These are phyloP conservation scores for Mycena polygramma DNA, from an alignment of 768 basidiomycete species.

Conservation along the genomic window DNA sequence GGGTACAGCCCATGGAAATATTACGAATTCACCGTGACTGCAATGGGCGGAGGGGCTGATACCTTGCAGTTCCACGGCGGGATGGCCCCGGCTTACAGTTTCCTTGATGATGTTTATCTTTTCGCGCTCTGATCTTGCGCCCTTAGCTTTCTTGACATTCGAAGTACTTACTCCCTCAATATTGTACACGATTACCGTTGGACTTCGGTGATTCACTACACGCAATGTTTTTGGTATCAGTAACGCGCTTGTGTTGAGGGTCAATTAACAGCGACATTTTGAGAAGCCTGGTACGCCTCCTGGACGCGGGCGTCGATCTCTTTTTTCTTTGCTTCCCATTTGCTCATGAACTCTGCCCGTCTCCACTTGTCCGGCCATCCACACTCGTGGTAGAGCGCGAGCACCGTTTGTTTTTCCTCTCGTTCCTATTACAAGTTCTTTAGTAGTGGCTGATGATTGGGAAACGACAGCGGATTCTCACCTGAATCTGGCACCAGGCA, in stretches of 20 bases:
- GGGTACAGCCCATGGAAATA: conserved; percentile 32
- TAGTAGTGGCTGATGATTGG: background rate
- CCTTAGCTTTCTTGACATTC: conserved; percentile 23
- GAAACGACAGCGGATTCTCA: background rate
- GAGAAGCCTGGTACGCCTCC: background rate
- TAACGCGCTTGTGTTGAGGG: too few species aligned
- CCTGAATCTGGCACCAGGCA: background rate
- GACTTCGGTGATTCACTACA: too few species aligned
- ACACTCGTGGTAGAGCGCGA: conserved; percentile 20
- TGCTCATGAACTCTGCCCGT: conserved; percentile 18
- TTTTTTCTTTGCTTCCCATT: background rate
- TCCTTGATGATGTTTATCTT: conserved; percentile 38
- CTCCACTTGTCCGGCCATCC: conserved; percentile 31
- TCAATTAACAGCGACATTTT: too few species aligned
- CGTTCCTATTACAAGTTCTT: background rate
- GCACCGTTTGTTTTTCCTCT: background rate
- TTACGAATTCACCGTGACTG: conserved; percentile 27
- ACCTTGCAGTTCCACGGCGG: conserved; percentile 35
- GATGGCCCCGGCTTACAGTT: conserved; percentile 34
- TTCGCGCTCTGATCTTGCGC: conserved; percentile 24
- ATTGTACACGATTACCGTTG: too few species aligned
- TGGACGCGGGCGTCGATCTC: background rate
- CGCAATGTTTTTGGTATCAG: too few species aligned
- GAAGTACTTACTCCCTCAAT: background rate
- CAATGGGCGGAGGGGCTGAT: conserved; percentile 30